Evolutionary conservation across 2,329 filamentous ascomycete species (phyloP).

Genomic region (Paecilomyces fulvus): DNA sequence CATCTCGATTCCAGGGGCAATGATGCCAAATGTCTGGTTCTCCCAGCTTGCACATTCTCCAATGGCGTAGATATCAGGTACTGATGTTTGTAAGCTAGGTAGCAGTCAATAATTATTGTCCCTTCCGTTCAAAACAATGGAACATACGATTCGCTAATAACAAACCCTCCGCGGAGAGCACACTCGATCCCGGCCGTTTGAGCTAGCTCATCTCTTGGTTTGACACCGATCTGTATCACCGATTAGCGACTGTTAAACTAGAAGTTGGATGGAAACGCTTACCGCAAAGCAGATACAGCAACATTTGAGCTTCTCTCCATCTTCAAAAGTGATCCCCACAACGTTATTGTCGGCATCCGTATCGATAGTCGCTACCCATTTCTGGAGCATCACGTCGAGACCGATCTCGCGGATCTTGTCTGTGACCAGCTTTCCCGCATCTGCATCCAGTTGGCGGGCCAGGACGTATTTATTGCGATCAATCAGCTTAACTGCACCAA

Average conservation of each 20-base stretch:
- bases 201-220: conserved; percentile 70
- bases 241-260: conserved; percentile 4
- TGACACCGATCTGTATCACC: conserved; percentile 59
- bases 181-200: conserved; percentile 61
- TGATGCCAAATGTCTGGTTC: conserved; percentile 77
- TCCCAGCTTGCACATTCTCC: conserved; percentile 90
- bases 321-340: conserved; percentile 68
- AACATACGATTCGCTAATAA: conserved; percentile 41
- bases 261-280: conserved; percentile 14
- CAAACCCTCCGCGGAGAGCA: conserved; percentile 61
- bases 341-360: conserved; percentile 60
- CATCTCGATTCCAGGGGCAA: conserved; percentile 86
- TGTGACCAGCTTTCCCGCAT: conserved; percentile 73
- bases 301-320: conserved; percentile 68
- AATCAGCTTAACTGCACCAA: conserved; percentile 65
- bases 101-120: not conserved
- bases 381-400: conserved; percentile 70
- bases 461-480: conserved; percentile 79
- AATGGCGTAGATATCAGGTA: conserved; percentile 70
- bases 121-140: too few relatives aligned
- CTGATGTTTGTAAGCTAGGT: conserved; percentile 55
- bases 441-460: conserved; percentile 70
- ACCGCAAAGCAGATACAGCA: conserved; percentile 77
- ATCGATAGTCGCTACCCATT: conserved; percentile 63
- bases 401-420: conserved; percentile 73